Conservation (phyloP, 306 rosid genomes). For the Boehmeria nivea region DNA sequence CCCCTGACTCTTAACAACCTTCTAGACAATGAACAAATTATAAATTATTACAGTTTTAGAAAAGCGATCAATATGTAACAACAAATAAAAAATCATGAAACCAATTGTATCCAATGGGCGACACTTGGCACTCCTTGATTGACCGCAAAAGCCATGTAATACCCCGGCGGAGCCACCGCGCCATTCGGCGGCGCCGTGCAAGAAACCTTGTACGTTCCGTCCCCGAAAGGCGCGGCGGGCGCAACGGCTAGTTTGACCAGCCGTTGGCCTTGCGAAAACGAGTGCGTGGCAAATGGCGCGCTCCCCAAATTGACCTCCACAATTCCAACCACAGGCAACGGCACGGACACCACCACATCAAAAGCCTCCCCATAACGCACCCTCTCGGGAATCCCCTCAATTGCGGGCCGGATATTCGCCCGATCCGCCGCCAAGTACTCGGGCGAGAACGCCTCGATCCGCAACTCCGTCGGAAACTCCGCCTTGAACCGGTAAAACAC, state of each 20-base stretch:
- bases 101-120: slow-evolving; percentile 68
- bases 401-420: slow-evolving; percentile 56
- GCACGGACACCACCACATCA: slow-evolving; percentile 49
- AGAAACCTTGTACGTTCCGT: slow-evolving; percentile 36
- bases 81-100: not conserved
- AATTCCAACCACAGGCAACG: slow-evolving; percentile 59
- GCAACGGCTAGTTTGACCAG: slow-evolving; percentile 61
- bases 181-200: slow-evolving; percentile 67
- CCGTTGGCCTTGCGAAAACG: slow-evolving; percentile 86
- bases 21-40: no score
- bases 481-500: slow-evolving; percentile 43
- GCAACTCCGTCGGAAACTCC: slow-evolving; percentile 61
- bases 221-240: slow-evolving; percentile 36
- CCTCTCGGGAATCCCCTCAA: slow-evolving; percentile 44
- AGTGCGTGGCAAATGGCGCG: slow-evolving; percentile 84
- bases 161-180: slow-evolving; percentile 77
- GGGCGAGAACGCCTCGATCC: slow-evolving; percentile 77
- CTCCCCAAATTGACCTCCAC: slow-evolving; percentile 65
- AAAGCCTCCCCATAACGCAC: slow-evolving; percentile 49
- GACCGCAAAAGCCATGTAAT: slow-evolving; percentile 79
- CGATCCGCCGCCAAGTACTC: slow-evolving; percentile 57
- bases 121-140: slow-evolving; percentile 91
- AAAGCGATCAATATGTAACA: no score
- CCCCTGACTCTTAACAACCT: no score
- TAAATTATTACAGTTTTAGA: no score